Percentiles rank a stretch among this genome's conserved stretches.
Conservation (phyloP, 805 yeast genomes). For the Monosporozyma aerobia region DNA sequence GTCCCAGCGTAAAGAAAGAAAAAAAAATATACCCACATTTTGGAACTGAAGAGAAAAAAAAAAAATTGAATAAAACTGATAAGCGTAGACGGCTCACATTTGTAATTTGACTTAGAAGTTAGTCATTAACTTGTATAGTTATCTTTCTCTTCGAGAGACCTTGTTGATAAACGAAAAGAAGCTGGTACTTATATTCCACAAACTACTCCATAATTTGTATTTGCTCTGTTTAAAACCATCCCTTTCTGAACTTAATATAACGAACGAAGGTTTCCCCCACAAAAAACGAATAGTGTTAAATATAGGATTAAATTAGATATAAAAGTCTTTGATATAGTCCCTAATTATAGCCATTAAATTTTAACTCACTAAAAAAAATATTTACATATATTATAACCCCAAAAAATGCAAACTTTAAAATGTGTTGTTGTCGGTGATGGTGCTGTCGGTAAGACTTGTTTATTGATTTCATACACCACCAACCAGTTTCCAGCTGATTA, state of each 20-base stretch:
- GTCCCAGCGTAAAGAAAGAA: too few relatives aligned
- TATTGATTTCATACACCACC: conserved; percentile 90
- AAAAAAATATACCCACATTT: neutral
- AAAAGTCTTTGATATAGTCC: neutral
- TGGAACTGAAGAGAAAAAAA: neutral
- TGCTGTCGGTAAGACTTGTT: conserved; percentile 98
- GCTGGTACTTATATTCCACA: neutral
- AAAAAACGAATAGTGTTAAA: neutral
- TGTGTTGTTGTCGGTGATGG: conserved; percentile 99
- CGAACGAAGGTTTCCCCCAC: neutral
- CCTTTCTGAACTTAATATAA: neutral
- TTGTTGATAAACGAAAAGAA: neutral
- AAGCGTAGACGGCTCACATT: neutral
- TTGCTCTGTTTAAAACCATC: neutral
- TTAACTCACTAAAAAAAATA: neutral
- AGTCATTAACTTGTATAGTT: neutral
- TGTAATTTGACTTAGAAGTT: neutral
- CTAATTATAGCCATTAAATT: neutral
- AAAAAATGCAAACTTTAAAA: conserved; percentile 50
- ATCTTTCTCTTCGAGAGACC: neutral
- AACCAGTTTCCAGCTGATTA: conserved; percentile 96
- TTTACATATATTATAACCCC: neutral
- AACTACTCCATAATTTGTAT: neutral
- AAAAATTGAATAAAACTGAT: neutral
- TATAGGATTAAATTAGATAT: neutral